phyloP scores from a whole-genome alignment of 176 grass and related monocot species.

The Canna indica region DNA sequence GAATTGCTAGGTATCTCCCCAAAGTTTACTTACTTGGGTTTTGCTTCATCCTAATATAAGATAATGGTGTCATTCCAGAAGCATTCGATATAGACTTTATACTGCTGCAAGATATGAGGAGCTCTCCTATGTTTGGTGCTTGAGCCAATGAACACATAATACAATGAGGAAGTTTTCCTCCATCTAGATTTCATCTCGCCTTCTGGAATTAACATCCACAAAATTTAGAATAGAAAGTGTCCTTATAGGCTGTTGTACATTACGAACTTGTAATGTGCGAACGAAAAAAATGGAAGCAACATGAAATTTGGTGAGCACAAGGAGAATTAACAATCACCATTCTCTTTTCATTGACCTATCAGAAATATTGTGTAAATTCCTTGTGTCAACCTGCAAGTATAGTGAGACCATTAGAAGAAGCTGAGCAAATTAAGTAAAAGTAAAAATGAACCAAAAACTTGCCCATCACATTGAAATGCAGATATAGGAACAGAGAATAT shows the following conservation, averaged over 20 bases:
- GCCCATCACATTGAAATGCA: background rate
- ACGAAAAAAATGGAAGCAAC: too few species aligned
- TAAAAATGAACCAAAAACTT: background rate
- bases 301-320: too few species aligned
- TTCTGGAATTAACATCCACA: background rate
- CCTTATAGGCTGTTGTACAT: background rate
- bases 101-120: background rate
- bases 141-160: background rate
- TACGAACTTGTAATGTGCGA: too few species aligned
- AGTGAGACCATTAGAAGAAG: background rate
- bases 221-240: background rate
- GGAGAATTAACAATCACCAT: too few species aligned
- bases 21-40: too few species aligned
- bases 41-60: too few species aligned
- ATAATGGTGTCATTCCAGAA: background rate
- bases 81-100: background rate
- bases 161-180: background rate
- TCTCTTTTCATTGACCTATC: background rate
- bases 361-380: background rate
- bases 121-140: background rate
- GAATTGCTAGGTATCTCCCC: too few species aligned
- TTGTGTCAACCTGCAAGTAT: background rate
- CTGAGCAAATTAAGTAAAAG: background rate
- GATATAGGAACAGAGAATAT: too few species aligned
- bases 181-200: background rate